A percentile compares a stretch with the other conserved stretches of the same genome.
Conservation (phyloP, 2,329 filamentous ascomycete genomes). For the Fusarium newnesense region DNA sequence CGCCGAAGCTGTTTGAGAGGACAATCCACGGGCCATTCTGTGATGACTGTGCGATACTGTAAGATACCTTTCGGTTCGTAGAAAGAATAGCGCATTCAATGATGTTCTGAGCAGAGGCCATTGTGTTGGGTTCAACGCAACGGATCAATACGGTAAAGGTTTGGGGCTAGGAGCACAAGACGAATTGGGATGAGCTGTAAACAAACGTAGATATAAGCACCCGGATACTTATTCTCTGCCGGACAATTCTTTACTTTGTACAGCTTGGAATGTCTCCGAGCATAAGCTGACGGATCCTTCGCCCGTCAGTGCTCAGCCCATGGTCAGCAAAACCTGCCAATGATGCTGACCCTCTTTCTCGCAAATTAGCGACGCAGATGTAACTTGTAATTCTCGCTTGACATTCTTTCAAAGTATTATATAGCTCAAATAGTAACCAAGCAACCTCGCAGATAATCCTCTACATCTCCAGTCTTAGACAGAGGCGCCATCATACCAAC, state of each 20-base stretch:
- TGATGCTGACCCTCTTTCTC: background rate
- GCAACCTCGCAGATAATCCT: background rate
- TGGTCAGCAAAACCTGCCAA: background rate
- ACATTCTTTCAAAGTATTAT: accelerated
- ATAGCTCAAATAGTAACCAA: background rate
- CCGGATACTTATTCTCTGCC: background rate
- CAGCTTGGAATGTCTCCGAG: background rate
- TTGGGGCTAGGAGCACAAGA: accelerated
- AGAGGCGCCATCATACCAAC: conserved; percentile 6
- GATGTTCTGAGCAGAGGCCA: background rate
- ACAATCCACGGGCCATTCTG: background rate
- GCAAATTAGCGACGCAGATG: accelerated
- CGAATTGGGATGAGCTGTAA: background rate
- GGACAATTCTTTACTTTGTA: background rate
- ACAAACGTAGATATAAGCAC: accelerated
- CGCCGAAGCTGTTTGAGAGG: conserved; percentile 1
- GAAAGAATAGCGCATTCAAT: background rate
- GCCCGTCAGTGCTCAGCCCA: too few relatives aligned
- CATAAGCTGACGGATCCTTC: background rate
- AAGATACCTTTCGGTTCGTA: background rate
- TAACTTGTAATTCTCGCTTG: accelerated
- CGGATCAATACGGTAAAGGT: background rate
- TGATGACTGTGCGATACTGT: background rate
- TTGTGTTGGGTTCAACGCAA: background rate
- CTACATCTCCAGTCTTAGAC: accelerated